Conservation (phyloP, 2,329 filamentous ascomycete species). For the Leptographium procerum region DNA sequence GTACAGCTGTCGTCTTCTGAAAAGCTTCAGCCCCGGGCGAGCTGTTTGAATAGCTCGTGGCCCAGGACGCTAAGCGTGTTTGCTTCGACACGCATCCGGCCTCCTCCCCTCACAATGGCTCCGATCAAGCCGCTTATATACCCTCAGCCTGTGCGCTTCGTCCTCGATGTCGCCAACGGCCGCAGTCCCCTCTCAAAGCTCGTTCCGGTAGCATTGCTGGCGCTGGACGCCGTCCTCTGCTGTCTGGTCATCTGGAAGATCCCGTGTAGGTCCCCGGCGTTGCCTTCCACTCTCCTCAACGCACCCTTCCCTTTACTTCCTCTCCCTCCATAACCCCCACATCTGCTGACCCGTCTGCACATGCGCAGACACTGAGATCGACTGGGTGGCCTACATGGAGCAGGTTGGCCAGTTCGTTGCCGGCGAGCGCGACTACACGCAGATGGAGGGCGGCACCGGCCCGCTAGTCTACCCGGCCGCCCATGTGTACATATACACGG, state of each 20-base stretch:
- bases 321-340: background rate
- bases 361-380: constrained; percentile 77
- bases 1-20: background rate
- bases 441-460: constrained; percentile 78
- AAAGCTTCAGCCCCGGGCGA: no score
- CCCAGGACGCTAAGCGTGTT: background rate
- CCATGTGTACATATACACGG: constrained; percentile 84
- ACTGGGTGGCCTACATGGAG: constrained; percentile 96
- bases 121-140: constrained; percentile 7
- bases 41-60: background rate
- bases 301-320: background rate
- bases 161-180: constrained; percentile 34
- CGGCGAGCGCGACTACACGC: constrained; percentile 80
- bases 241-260: constrained; percentile 67
- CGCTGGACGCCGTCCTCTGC: constrained; percentile 62
- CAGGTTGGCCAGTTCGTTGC: constrained; percentile 69
- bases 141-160: constrained; percentile 19
- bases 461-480: constrained; percentile 90
- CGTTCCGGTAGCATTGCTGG: constrained; percentile 50
- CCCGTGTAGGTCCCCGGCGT: constrained; percentile 68
- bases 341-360: background rate
- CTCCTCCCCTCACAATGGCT: constrained; percentile 4
- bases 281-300: background rate
- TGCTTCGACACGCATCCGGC: background rate
- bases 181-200: constrained; percentile 37